Conservation (phyloP, 768 basidiomycete genomes). For the Leccinum incarnatum region DNA sequence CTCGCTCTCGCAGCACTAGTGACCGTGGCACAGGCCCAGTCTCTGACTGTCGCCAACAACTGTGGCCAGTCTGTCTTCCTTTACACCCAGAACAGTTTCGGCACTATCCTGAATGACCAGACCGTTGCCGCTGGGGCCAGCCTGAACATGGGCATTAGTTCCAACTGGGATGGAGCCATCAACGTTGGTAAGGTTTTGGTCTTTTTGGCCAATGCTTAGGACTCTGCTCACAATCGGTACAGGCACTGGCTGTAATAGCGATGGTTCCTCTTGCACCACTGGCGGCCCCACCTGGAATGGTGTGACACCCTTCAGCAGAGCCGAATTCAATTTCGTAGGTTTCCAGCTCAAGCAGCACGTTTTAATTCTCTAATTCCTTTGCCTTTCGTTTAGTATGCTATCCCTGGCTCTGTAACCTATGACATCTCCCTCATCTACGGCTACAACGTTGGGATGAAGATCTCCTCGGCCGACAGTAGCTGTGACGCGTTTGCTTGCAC, state of each 20-base stretch:
- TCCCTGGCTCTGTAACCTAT: conserved; percentile 29
- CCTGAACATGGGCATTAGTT: conserved; percentile 29
- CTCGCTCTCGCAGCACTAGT: neutral
- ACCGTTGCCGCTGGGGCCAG: conserved; percentile 22
- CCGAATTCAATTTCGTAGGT: conserved; percentile 33
- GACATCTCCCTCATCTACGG: conserved; percentile 35
- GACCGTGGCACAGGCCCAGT: conserved; percentile 23
- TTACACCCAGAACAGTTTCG: conserved; percentile 30
- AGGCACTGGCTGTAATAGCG: conserved; percentile 29
- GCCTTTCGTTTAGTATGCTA: conserved; percentile 14
- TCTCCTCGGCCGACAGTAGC: conserved; percentile 24
- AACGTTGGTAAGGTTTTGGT: conserved; percentile 24
- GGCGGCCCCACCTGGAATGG: conserved; percentile 32
- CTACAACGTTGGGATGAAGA: conserved; percentile 35
- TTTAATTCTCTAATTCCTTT: neutral
- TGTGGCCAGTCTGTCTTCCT: conserved; percentile 30
- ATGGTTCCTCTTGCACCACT: conserved; percentile 25
- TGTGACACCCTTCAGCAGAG: conserved; percentile 31
- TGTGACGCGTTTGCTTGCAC: conserved; percentile 34
- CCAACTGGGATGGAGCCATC: conserved; percentile 32
- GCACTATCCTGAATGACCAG: conserved; percentile 27
- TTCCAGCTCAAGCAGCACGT: neutral
- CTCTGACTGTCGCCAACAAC: conserved; percentile 27
- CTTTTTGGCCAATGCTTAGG: neutral
- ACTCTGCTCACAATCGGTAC: conserved; percentile 4